Percentiles rank a stretch among this genome's conserved stretches.
phyloP scores from a whole-genome alignment of 768 basidiomycete species.

The Gloeopeniophorella convolvens region DNA sequence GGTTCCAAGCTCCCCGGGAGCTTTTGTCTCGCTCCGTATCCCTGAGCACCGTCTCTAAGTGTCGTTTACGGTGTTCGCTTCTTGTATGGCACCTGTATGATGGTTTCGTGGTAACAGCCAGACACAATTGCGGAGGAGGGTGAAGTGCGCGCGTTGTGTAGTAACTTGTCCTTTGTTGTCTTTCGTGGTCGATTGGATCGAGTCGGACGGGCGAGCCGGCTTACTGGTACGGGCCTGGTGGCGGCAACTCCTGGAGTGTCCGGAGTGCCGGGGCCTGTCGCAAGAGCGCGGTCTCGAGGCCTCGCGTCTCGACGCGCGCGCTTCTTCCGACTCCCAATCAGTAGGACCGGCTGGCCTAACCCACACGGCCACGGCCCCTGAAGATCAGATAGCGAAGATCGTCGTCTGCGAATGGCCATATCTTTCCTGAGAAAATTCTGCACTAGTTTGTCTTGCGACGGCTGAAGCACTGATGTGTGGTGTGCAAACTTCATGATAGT shows the following conservation, averaged over 20 bases:
- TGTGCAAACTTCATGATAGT: constrained; percentile 12
- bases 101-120: neutral
- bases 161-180: too few species aligned
- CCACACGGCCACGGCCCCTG: neutral
- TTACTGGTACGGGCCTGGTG: too few species aligned
- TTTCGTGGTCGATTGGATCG: too few species aligned
- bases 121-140: neutral
- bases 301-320: too few species aligned
- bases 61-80: neutral
- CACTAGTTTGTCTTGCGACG: neutral
- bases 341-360: too few species aligned
- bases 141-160: neutral
- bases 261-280: too few species aligned
- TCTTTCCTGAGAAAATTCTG: neutral
- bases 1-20: neutral
- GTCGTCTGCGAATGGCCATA: constrained; percentile 17
- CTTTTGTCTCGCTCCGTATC: neutral
- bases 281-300: too few species aligned
- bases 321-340: neutral
- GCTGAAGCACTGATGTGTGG: neutral
- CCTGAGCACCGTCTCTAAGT: neutral
- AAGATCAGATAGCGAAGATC: neutral
- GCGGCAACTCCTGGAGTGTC: too few species aligned
- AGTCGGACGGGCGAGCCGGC: too few species aligned
- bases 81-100: neutral